phyloP scores from a whole-genome alignment of 495 filamentous ascomycete genomes.

The Hypoxylon perforatum region DNA sequence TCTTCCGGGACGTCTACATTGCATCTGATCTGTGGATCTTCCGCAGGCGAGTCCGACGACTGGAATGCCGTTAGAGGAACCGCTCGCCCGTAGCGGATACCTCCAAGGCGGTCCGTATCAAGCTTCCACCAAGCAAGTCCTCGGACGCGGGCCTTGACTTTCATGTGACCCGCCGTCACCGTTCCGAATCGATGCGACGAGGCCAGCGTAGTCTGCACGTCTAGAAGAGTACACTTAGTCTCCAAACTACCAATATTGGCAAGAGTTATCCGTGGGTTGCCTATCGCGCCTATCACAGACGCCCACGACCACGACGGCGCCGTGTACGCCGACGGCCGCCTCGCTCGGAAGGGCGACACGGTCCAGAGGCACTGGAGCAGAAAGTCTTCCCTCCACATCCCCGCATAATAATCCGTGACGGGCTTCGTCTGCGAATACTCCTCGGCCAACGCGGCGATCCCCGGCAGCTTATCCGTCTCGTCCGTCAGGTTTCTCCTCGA shows the following conservation, averaged over 20 bases:
- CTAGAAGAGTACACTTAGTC: not conserved
- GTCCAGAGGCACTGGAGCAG: not conserved
- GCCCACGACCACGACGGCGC: not conserved
- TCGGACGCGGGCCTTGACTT: not conserved
- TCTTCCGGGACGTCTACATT: not conserved
- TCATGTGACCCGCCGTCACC: not conserved
- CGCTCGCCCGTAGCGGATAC: not conserved
- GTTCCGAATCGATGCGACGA: not conserved
- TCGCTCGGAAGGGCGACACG: not conserved
- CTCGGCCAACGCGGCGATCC: not conserved
- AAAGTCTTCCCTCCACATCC: not conserved
- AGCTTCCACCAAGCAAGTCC: slow-evolving; percentile 1
- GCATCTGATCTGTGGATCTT: not conserved
- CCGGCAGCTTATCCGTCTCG: not conserved
- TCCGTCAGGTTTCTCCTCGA: not conserved
- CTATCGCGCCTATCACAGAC: not conserved
- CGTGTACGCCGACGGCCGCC: not conserved
- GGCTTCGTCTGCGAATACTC: not conserved
- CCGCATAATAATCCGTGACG: not conserved
- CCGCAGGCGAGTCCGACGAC: not conserved
- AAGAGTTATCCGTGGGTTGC: not conserved
- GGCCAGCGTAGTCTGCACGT: not conserved
- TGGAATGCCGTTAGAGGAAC: not conserved
- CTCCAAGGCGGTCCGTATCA: not conserved
- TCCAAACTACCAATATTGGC: not conserved